These are phyloP conservation scores for Neofusicoccum kwambonambiense DNA, from an alignment of 2,329 filamentous ascomycete genomes.

Conservation along the genomic window DNA sequence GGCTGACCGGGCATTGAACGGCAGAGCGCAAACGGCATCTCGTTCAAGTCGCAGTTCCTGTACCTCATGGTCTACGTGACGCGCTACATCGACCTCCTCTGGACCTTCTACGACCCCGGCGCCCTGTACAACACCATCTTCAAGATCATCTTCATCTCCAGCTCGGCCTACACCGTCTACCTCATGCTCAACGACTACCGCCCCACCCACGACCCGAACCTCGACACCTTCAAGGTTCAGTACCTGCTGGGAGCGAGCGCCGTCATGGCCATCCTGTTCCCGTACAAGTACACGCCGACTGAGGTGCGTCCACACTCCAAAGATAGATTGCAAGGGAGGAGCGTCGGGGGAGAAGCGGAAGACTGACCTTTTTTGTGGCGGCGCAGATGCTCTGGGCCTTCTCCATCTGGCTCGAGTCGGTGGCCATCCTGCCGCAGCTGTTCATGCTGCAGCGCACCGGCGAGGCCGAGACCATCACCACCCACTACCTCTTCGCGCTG, in stretches of 20 bases:
- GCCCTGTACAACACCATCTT: constrained; percentile 86
- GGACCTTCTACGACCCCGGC: constrained; percentile 69
- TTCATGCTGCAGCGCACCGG: constrained; percentile 98
- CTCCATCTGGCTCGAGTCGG: constrained; percentile 95
- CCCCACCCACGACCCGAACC: constrained; percentile 93
- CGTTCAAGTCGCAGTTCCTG: constrained; percentile 96
- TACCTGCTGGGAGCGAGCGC: constrained; percentile 84
- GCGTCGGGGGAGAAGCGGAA: background rate
- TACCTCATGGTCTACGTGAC: constrained; percentile 94
- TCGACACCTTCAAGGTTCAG: constrained; percentile 96
- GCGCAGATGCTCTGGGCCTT: constrained; percentile 89
- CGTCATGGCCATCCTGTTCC: constrained; percentile 76
- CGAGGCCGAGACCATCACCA: constrained; percentile 98
- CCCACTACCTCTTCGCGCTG: constrained; percentile 93
- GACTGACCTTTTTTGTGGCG: constrained; percentile 22
- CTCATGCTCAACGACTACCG: constrained; percentile 98
- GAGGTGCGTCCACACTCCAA: constrained; percentile 48
- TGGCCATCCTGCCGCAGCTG: constrained; percentile 93
- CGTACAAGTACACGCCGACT: constrained; percentile 75
- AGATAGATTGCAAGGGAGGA: background rate
- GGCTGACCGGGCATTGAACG: constrained; percentile 13
- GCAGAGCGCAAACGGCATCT: constrained; percentile 96
- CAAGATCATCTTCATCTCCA: constrained; percentile 90
- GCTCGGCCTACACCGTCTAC: constrained; percentile 92
- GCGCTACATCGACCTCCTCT: constrained; percentile 88